A percentile compares a stretch with the other conserved stretches of the same genome.
phyloP scores from a whole-genome alignment of 371 early-diverging fungal genomes.

The Thermomucor indicae-seudaticae region DNA sequence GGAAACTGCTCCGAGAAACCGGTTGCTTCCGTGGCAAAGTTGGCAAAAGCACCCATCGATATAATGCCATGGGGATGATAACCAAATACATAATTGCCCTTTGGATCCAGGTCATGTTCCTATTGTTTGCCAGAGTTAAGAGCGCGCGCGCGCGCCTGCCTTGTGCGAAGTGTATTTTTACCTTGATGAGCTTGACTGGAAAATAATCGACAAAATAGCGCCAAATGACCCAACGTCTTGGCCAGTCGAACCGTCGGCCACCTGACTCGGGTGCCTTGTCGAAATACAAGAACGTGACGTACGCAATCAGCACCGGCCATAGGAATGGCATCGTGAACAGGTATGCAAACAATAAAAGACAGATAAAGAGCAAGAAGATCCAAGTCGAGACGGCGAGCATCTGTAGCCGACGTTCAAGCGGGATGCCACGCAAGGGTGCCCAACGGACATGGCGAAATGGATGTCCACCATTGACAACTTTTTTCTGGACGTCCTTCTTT shows the following conservation, averaged over 20 bases:
- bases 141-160: not conserved
- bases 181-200: conserved; percentile 67
- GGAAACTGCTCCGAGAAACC: conserved; percentile 63
- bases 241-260: conserved; percentile 60
- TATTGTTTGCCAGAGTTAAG: conserved; percentile 7
- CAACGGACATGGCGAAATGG: conserved; percentile 30
- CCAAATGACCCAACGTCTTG: conserved; percentile 55
- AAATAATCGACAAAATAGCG: conserved; percentile 73
- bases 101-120: conserved; percentile 73
- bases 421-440: conserved; percentile 67
- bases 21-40: conserved; percentile 76
- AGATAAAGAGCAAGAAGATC: conserved; percentile 54
- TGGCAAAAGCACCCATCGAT: conserved; percentile 75
- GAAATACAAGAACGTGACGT: conserved; percentile 51
- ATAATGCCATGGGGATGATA: conserved; percentile 87
- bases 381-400: conserved; percentile 63
- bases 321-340: conserved; percentile 33
- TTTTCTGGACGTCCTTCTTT: too few relatives aligned
- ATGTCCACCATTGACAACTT: too few relatives aligned
- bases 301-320: conserved; percentile 61
- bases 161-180: conserved; percentile 11
- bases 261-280: conserved; percentile 62
- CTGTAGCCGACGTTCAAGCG: conserved; percentile 69
- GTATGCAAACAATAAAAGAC: conserved; percentile 41
- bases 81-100: conserved; percentile 72